Base-by-base conservation (phyloP, 768 basidiomycete species). In the Lentinula aciculospora region DNA sequence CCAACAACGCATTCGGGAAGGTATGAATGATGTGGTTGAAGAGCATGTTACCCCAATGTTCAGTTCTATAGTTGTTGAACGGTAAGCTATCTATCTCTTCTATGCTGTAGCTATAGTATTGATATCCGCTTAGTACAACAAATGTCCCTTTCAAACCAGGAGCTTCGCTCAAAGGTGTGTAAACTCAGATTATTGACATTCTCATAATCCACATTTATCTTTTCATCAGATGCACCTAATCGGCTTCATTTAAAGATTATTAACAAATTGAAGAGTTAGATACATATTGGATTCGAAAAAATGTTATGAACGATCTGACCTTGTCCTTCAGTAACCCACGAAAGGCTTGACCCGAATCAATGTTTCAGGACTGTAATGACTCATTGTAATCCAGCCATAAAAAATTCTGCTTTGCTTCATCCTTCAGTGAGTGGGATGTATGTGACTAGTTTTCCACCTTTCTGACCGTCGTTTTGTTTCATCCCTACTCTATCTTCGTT, bases 341-440 rank as follows among this genome's bases (percentile, higher is more conserved):
- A 81, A 10, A 77, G 89, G 39, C 67, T 89, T 39, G 78, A 81
- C 60, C 76, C 69, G 0, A 58, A 79, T 13, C 72, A 72, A 0
- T 72, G 78, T 27, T 91, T 91, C 66, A 76, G 75, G 34, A 90
- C 88, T 32, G 83, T 84, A 0, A 69, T 87, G 72, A 90, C 89
- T 7, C 71, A 63, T 1, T 72, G 81, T 10, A 58, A 64, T 5
- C 89, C 89, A 1, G 73, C 73, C n/a, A 60, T 65, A 2, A 86
- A 88, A 58, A 69, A 72, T 42, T 67, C 71, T 32, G 74, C 71
- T 65, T 66, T 76, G 3, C 63, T 82, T 2, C 81, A 82, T 60
- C 79, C 78, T 29, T 59, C 65, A 25, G 77, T 73, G 62, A 27
- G 69, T 66, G 32, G 21, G 10, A 15, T 31, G 47, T 15, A 27